Evolutionary conservation across 140 eudicot species (phyloP), one percentile per base, ranked within the genome.

Genomic region (Stevia rebaudiana): DNA sequence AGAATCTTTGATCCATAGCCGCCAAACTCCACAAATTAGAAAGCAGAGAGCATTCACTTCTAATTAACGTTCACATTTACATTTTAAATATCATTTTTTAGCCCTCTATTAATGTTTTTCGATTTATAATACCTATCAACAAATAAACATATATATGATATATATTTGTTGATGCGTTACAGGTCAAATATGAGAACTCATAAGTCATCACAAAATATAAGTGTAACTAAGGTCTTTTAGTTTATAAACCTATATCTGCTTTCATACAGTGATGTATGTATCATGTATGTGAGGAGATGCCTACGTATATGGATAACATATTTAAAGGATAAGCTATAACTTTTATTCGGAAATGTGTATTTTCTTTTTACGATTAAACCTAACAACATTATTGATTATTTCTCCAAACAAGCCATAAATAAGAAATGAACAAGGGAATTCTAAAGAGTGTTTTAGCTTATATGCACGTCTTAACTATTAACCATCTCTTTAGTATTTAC

Each of bases 1-100:
- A 60, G 79, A 67, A 74, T 74, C 79, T 74, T 67, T 51, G 7
- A 74, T 67, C 70, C 74, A 21, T 35, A 67, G 74, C 79, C 74
- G 74, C 79, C 74, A 59, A 48, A 74, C 35, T 67, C 74, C 46
- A 74, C 74, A 33, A 67, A 67, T 74, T 8, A 25, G 39, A 37
- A 56, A 37, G 37, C 49, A 17, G 9, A 39, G 48, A 41, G 31
- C 33, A 4, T 28, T 28, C 33, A 35, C 22, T 67, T 55, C 75
- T 33, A 8, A 24, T 40, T 8, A 33, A 33, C 16, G 42, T 66
- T 66, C 59, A 33, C 36, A 53, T 63, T 63, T 52, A 63, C 65
- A 71, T 15, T 49, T 70, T 70, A 1, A 21, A 17, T 58, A 58
- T 46, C 46, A 24, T 57, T 35, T 35, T 35, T 6, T 35, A 3